phyloP scores from a whole-genome alignment of 345 rosid species.

The Angophora floribunda region DNA sequence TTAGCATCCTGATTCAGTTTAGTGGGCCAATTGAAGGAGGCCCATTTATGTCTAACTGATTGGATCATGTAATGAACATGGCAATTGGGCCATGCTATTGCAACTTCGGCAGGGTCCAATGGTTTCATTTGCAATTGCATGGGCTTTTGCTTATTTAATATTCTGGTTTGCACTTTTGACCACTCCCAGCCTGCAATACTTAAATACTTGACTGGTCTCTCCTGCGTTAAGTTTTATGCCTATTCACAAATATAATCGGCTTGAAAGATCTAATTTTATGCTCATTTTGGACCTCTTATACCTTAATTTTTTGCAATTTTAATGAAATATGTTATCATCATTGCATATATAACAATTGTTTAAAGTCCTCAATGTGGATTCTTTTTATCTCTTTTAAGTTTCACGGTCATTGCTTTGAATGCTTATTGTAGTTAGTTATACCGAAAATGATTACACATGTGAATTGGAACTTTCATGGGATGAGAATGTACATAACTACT shows the following conservation, averaged over 20 bases:
- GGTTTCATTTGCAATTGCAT: not conserved
- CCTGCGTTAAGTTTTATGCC: not conserved
- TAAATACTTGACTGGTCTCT: not conserved
- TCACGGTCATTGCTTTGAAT: not conserved
- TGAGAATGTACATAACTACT: not conserved
- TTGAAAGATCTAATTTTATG: not conserved
- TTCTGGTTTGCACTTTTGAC: not conserved
- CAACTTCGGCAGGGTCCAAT: not conserved
- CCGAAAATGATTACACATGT: not conserved
- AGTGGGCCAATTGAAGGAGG: not conserved
- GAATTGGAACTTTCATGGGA: not conserved
- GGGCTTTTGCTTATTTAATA: not conserved
- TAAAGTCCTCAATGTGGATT: not conserved
- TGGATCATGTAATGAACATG: not conserved
- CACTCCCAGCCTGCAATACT: not conserved
- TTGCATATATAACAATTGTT: not conserved
- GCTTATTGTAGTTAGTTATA: not conserved
- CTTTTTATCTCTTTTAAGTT: not conserved
- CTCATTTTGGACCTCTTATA: not conserved
- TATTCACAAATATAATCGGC: not conserved
- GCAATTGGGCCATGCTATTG: not conserved
- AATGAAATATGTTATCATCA: not conserved
- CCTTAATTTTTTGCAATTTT: not conserved
- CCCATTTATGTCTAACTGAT: not conserved
- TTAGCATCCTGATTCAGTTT: not conserved